phyloP scores from a whole-genome alignment of 2,329 filamentous ascomycete species.

The Chaetomium olivaceum region DNA sequence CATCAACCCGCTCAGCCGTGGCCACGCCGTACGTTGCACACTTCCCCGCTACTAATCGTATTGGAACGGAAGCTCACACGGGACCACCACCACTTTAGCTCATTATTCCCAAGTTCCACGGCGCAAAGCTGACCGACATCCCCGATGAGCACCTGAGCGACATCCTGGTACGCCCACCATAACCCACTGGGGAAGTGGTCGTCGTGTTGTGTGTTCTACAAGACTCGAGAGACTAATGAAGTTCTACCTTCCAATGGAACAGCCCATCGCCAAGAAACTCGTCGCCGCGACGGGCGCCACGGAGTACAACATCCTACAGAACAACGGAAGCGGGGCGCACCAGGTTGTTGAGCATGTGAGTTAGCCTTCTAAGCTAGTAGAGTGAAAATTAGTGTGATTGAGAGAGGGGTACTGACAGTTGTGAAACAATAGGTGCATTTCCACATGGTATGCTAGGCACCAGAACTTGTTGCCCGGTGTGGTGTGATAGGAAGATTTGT shows the following conservation, averaged over 20 bases:
- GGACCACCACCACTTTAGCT: slow-evolving; percentile 57
- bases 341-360: slow-evolving; percentile 85
- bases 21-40: slow-evolving; percentile 73
- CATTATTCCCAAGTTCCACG: slow-evolving; percentile 94
- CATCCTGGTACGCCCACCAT: slow-evolving; percentile 62
- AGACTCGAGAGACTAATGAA: not conserved
- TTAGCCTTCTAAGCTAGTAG: not conserved
- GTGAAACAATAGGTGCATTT: slow-evolving; percentile 70
- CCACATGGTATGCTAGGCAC: slow-evolving; percentile 68
- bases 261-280: slow-evolving; percentile 85
- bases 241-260: not conserved
- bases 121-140: slow-evolving; percentile 86
- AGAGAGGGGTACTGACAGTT: not conserved
- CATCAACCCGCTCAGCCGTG: slow-evolving; percentile 83
- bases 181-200: not conserved
- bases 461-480: not conserved
- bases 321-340: slow-evolving; percentile 90
- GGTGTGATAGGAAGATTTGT: not conserved
- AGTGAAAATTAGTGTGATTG: too few species aligned
- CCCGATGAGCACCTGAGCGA: slow-evolving; percentile 85
- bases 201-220: not conserved
- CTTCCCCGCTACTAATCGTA: not conserved
- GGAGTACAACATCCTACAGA: slow-evolving; percentile 94
- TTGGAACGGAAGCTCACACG: not conserved
- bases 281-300: slow-evolving; percentile 71